Evolutionary conservation across 2,329 filamentous ascomycete species (phyloP).

Genomic region (Verticillium klebahnii): DNA sequence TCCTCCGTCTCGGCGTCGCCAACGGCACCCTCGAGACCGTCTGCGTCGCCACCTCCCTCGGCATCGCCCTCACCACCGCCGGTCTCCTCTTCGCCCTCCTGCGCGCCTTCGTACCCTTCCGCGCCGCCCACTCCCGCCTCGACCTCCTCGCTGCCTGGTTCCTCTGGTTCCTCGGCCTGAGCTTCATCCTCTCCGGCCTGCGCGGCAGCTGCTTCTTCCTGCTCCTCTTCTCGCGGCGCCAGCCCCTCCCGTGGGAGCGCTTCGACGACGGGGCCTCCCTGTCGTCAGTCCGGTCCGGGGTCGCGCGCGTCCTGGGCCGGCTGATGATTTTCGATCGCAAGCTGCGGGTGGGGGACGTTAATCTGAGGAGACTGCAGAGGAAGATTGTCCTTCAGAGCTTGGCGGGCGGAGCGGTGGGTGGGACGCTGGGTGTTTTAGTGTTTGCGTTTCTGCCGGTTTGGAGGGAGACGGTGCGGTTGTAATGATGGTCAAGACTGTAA

Average conservation of each 20-base stretch:
- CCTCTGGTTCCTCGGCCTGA: constrained; percentile 39
- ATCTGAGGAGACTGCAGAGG: constrained; percentile 36
- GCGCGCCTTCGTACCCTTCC: constrained; percentile 31
- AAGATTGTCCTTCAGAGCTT: constrained; percentile 39
- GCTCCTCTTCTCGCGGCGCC: constrained; percentile 38
- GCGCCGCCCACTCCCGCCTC: constrained; percentile 34
- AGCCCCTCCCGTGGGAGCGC: constrained; percentile 42
- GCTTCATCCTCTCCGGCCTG: constrained; percentile 37
- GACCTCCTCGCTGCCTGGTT: constrained; percentile 38
- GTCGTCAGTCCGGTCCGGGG: constrained; percentile 15
- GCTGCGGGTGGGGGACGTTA: constrained; percentile 36
- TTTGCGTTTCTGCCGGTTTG: constrained; percentile 41
- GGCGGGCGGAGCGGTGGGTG: constrained; percentile 30
- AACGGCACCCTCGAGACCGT: constrained; percentile 46
- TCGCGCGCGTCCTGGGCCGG: constrained; percentile 26
- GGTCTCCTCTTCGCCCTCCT: constrained; percentile 36
- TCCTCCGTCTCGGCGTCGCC: constrained; percentile 49
- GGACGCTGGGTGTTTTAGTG: constrained; percentile 27
- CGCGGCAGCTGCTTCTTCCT: constrained; percentile 43
- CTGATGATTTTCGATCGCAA: constrained; percentile 45
- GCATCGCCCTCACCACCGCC: constrained; percentile 31
- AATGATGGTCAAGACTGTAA: not conserved
- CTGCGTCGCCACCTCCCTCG: constrained; percentile 39
- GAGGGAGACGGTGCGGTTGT: constrained; percentile 24
- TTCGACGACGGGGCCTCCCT: constrained; percentile 32